These are phyloP conservation scores for Stentor coeruleus DNA, from an alignment of 73 alveolate genomes.

Conservation along the genomic window DNA sequence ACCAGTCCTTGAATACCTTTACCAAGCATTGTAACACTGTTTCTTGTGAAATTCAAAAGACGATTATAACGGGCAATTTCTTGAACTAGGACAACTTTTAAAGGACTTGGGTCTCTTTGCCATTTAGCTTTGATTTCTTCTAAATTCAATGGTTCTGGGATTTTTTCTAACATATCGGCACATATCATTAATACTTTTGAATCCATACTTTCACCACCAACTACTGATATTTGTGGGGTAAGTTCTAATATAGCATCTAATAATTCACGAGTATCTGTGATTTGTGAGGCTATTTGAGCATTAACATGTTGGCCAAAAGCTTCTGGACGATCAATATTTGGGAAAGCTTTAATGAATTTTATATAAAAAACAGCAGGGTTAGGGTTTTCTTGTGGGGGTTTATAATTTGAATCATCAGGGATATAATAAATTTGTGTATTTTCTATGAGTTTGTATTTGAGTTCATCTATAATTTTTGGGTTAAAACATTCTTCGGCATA, in stretches of 20 bases:
- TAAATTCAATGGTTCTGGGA: constrained; percentile 91
- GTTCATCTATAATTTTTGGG: constrained; percentile 37
- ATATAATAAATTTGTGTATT: constrained; percentile 48
- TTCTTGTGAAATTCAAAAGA: constrained; percentile 71
- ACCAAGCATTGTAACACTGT: constrained; percentile 79
- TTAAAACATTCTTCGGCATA: constrained; percentile 62
- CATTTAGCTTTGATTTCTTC: constrained; percentile 87
- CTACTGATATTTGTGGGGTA: constrained; percentile 78
- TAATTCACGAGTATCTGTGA: constrained; percentile 90
- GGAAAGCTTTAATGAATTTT: constrained; percentile 33
- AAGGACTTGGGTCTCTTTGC: constrained; percentile 91
- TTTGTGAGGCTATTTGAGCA: constrained; percentile 95
- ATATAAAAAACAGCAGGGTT: constrained; percentile 13
- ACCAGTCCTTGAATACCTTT: constrained; percentile 97
- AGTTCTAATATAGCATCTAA: constrained; percentile 82
- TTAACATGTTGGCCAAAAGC: constrained; percentile 97
- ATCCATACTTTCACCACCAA: constrained; percentile 88
- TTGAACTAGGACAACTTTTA: constrained; percentile 94
- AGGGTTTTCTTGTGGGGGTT: constrained; percentile 45
- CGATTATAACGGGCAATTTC: constrained; percentile 96
- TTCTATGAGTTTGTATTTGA: constrained; percentile 59
- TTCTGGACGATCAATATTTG: constrained; percentile 62
- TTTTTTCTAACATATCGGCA: constrained; percentile 69
- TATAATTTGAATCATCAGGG: constrained; percentile 48
- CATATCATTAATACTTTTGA: constrained; percentile 74